phyloP scores from a whole-genome alignment of 306 rosid genomes.

The Gastrolobium bilobum region DNA sequence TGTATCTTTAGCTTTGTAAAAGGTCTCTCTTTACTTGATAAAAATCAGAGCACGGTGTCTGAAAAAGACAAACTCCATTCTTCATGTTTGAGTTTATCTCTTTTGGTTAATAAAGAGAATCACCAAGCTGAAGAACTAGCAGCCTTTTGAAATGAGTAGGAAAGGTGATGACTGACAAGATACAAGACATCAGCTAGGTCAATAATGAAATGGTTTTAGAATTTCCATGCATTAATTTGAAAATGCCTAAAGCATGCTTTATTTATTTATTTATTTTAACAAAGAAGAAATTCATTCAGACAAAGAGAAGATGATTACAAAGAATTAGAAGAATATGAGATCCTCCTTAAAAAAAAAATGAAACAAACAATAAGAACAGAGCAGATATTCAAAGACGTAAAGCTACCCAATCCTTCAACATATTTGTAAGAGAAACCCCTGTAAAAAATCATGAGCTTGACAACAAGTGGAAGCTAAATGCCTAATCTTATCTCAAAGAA shows the following conservation, averaged over 20 bases:
- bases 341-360: neutral
- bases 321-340: neutral
- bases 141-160: neutral
- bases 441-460: neutral
- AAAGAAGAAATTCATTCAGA: neutral
- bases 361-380: neutral
- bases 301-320: neutral
- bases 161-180: neutral
- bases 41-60: neutral
- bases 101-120: neutral
- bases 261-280: neutral
- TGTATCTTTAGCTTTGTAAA: neutral
- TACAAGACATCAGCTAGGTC: neutral
- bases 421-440: neutral
- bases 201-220: neutral
- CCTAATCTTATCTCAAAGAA: neutral
- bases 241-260: neutral
- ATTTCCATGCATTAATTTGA: neutral
- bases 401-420: neutral
- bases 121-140: neutral
- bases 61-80: neutral
- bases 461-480: neutral
- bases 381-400: neutral
- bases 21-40: neutral
- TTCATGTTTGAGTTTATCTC: neutral